Percentiles rank a stretch among this genome's conserved stretches.
These are phyloP conservation scores for Ophiostoma fasciatum DNA, from an alignment of 2,329 filamentous ascomycete genomes.

Conservation along the genomic window DNA sequence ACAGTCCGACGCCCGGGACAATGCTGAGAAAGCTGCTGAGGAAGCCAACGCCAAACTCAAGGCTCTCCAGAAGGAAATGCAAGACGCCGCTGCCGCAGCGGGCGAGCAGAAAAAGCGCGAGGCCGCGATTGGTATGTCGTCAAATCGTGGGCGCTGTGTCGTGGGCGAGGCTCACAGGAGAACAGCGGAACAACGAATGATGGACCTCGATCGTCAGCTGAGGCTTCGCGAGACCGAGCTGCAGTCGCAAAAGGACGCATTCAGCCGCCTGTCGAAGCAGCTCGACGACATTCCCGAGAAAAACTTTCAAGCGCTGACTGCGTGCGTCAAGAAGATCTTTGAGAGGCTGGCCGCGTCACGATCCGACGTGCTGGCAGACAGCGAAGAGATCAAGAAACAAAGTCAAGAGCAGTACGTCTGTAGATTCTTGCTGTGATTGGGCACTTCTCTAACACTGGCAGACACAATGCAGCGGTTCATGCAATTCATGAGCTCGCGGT, in stretches of 20 bases:
- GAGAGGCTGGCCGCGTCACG: constrained; percentile 6
- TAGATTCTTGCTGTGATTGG: too few species aligned
- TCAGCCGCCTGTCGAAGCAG: constrained; percentile 1
- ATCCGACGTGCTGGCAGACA: background rate
- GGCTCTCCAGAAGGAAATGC: too few species aligned
- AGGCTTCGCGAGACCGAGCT: constrained; percentile 6
- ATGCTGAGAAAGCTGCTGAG: constrained; percentile 17
- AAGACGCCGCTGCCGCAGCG: constrained; percentile 11
- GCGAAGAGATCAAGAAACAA: background rate
- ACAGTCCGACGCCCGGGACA: constrained; percentile 18
- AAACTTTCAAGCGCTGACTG: constrained; percentile 7
- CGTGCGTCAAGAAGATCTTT: constrained; percentile 7
- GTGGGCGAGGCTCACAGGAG: too few species aligned
- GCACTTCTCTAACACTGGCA: background rate
- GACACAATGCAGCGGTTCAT: background rate
- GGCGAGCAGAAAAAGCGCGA: constrained; percentile 6
- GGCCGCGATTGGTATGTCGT: constrained; percentile 7
- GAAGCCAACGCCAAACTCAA: too few species aligned
- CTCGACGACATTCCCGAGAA: constrained; percentile 8
- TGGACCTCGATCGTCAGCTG: background rate
- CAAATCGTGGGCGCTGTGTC: too few species aligned
- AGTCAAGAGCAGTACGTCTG: constrained; percentile 3
- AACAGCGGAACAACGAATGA: constrained; percentile 7
- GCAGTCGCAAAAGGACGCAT: background rate
- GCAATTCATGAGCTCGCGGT: constrained; percentile 1